phyloP scores from a whole-genome alignment of 306 rosid genomes.

The Hippophae rhamnoides region DNA sequence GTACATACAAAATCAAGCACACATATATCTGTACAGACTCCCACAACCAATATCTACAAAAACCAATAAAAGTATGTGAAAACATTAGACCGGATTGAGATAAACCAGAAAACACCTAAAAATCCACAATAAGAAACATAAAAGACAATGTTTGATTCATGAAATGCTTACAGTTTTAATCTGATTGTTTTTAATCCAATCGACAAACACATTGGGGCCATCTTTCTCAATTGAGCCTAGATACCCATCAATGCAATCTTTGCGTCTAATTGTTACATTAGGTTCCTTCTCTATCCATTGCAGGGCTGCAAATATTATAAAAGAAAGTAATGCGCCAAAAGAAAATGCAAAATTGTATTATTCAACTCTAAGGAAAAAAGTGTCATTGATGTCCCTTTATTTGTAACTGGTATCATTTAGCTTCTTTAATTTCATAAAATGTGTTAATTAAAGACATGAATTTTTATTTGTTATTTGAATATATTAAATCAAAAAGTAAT shows the following conservation, averaged over 20 bases:
- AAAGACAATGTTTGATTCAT: background rate
- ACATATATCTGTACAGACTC: constrained; percentile 85
- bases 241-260: constrained; percentile 79
- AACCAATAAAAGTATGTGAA: constrained; percentile 12
- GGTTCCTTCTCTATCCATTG: constrained; percentile 74
- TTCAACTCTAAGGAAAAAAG: background rate
- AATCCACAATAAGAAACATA: constrained; percentile 11
- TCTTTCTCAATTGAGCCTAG: constrained; percentile 49
- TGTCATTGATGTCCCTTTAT: too few species aligned
- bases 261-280: constrained; percentile 64
- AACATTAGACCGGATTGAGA: constrained; percentile 6
- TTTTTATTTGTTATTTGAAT: too few species aligned
- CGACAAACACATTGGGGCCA: constrained; percentile 71
- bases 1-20: constrained; percentile 79
- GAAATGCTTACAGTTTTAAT: constrained; percentile 51
- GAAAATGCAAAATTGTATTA: background rate
- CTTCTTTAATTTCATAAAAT: too few species aligned
- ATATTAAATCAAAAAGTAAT: too few species aligned
- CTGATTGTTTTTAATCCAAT: constrained; percentile 75
- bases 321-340: constrained; percentile 1
- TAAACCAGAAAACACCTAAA: constrained; percentile 1
- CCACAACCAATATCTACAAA: constrained; percentile 64
- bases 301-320: constrained; percentile 31
- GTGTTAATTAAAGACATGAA: too few species aligned
- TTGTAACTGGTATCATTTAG: too few species aligned